These are phyloP conservation scores for Hyaloscypha finlandica DNA, from an alignment of 495 filamentous ascomycete species.

Conservation along the genomic window DNA sequence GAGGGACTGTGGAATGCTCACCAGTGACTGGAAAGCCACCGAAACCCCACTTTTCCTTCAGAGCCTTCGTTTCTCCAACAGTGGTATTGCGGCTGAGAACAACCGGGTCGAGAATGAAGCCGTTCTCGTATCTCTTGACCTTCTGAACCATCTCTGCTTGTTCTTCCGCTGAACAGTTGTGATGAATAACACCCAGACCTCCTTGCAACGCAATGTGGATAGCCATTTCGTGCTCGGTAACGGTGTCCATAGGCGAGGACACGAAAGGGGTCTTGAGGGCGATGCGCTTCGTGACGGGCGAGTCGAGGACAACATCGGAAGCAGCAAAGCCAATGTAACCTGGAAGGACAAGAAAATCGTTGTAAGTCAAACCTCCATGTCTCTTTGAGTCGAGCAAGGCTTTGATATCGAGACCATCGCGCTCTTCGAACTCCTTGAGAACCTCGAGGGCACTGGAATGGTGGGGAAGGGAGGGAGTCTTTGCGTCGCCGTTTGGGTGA, in stretches of 20 bases:
- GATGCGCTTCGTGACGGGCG: conserved; percentile 91
- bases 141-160: conserved; percentile 99
- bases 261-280: conserved; percentile 91
- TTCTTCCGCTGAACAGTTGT: conserved; percentile 93
- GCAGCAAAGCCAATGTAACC: conserved; percentile 80
- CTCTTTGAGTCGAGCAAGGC: conserved; percentile 83
- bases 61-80: conserved; percentile 83
- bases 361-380: conserved; percentile 85
- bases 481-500: conserved; percentile 64
- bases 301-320: conserved; percentile 84
- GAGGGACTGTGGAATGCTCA: conserved; percentile 52
- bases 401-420: conserved; percentile 83
- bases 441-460: conserved; percentile 71
- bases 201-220: conserved; percentile 98
- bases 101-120: conserved; percentile 96
- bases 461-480: conserved; percentile 43
- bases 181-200: conserved; percentile 95
- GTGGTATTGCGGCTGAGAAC: conserved; percentile 87
- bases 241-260: conserved; percentile 99
- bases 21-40: conserved; percentile 98
- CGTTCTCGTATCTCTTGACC: conserved; percentile 99
- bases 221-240: conserved; percentile 98
- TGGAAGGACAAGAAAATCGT: conserved; percentile 62
- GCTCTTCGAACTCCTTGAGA: conserved; percentile 69
- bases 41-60: conserved; percentile 98